Evolutionary conservation across 495 filamentous ascomycete genomes (phyloP).

Genomic region (Penicillium pulvis): DNA sequence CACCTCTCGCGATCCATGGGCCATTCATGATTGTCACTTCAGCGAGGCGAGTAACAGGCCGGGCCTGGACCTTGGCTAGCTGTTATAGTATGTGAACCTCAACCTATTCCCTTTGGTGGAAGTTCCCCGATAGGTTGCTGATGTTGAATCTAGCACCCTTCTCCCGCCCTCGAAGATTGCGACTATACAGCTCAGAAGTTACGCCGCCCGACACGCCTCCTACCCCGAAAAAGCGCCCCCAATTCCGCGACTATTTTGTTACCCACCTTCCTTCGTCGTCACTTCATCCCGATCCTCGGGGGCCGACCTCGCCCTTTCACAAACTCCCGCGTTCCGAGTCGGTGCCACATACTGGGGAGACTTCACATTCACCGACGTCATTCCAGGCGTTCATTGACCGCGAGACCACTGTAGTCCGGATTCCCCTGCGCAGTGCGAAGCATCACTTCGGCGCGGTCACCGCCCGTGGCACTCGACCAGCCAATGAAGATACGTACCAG

Average conservation of each 20-base stretch:
- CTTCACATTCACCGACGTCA: slow-evolving; percentile 56
- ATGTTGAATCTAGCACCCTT: slow-evolving; percentile 24
- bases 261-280: slow-evolving; percentile 93
- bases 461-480: slow-evolving; percentile 76
- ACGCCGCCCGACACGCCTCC: slow-evolving; percentile 15
- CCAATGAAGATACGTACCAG: slow-evolving; percentile 95
- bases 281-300: slow-evolving; percentile 81
- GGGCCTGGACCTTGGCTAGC: slow-evolving; percentile 40
- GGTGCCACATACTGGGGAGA: slow-evolving; percentile 69
- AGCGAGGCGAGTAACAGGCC: slow-evolving; percentile 47
- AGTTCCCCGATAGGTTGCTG: slow-evolving; percentile 15
- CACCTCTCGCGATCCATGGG: slow-evolving; percentile 31
- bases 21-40: slow-evolving; percentile 49
- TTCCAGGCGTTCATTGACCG: slow-evolving; percentile 60
- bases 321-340: slow-evolving; percentile 83
- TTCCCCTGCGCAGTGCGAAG: slow-evolving; percentile 89
- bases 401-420: slow-evolving; percentile 96
- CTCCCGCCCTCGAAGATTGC: slow-evolving; percentile 21
- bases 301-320: slow-evolving; percentile 59
- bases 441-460: slow-evolving; percentile 87
- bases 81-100: slow-evolving; percentile 35
- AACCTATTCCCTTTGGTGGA: background rate
- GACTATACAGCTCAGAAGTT: slow-evolving; percentile 24
- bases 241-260: slow-evolving; percentile 95
- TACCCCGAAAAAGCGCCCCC: slow-evolving; percentile 42